Conservation (phyloP, 176 grass and related monocot species). For the Bothriochloa decipiens region DNA sequence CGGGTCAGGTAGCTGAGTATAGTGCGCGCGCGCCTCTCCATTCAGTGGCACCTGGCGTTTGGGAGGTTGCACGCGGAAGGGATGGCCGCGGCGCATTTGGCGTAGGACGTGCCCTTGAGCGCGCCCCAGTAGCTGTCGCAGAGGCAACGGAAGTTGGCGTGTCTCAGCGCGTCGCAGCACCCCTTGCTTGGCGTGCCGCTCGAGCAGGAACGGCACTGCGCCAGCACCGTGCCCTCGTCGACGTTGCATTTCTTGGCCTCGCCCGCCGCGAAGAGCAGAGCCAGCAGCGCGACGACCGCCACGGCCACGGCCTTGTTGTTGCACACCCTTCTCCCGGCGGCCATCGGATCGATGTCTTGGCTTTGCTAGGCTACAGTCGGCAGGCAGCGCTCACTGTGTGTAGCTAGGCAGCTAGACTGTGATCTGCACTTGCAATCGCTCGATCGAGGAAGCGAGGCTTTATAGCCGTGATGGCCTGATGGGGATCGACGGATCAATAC, state of each 20-base stretch:
- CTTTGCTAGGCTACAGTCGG: too few species aligned
- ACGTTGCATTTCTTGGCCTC: slow-evolving; percentile 21
- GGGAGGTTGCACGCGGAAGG: slow-evolving; percentile 25
- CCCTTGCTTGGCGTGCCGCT: accelerated
- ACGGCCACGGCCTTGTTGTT: not conserved
- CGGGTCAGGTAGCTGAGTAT: too few species aligned
- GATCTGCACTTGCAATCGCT: not conserved
- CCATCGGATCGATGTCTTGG: not conserved
- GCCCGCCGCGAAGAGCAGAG: slow-evolving; percentile 23
- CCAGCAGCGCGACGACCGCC: not conserved
- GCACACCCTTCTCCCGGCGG: not conserved
- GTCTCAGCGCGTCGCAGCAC: slow-evolving; percentile 48
- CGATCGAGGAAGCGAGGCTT: not conserved
- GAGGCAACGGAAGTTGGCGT: slow-evolving; percentile 50
- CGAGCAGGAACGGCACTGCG: slow-evolving; percentile 40
- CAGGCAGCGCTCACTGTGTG: too few species aligned
- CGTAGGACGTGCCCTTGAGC: not conserved
- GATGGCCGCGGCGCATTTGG: slow-evolving; percentile 37
- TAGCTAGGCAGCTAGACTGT: too few species aligned
- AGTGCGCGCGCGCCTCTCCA: too few species aligned
- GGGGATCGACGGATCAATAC: not conserved
- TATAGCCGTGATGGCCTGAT: not conserved
- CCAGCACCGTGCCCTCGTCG: not conserved
- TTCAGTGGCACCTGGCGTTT: not conserved
- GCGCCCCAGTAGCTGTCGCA: slow-evolving; percentile 3